A percentile compares a stretch with the other conserved stretches of the same genome.
Evolutionary conservation across 1,139 yeast genomes (phyloP).

Genomic region (Geotrichum cucujoidarum): DNA sequence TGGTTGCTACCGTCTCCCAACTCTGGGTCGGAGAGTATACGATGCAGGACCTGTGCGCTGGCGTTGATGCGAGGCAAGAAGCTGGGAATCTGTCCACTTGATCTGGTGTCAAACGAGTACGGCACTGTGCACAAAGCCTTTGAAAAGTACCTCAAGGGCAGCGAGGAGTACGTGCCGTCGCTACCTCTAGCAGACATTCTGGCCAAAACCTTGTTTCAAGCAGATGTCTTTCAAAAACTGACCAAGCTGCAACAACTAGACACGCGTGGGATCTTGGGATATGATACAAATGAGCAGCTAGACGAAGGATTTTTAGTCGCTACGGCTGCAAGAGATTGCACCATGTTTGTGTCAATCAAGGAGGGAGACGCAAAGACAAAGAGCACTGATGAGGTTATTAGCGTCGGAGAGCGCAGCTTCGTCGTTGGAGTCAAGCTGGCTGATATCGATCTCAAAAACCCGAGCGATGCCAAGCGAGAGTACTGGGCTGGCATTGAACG

Average conservation of each 20-base stretch:
- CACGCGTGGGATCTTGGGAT: slow-evolving; percentile 27
- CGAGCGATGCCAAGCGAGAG: slow-evolving; percentile 24
- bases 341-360: slow-evolving; percentile 29
- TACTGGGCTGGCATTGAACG: slow-evolving; percentile 36
- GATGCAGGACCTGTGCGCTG: slow-evolving; percentile 46
- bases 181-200: slow-evolving; percentile 19
- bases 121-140: slow-evolving; percentile 20
- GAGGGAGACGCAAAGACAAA: not conserved
- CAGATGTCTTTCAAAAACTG: slow-evolving; percentile 26
- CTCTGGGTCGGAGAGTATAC: slow-evolving; percentile 9
- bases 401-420: slow-evolving; percentile 6
- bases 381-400: slow-evolving; percentile 1
- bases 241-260: slow-evolving; percentile 29
- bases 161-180: slow-evolving; percentile 1
- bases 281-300: slow-evolving; percentile 19
- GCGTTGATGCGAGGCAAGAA: slow-evolving; percentile 30
- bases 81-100: slow-evolving; percentile 37
- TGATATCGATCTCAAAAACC: slow-evolving; percentile 39
- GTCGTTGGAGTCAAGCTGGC: slow-evolving; percentile 29
- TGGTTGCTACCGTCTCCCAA: slow-evolving; percentile 40
- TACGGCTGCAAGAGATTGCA: slow-evolving; percentile 40
- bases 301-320: slow-evolving; percentile 32
- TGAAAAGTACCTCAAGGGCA: not conserved
- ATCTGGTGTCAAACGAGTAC: slow-evolving; percentile 27
- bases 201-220: slow-evolving; percentile 6